Conservation (phyloP, 495 filamentous ascomycete species). For the Clohesyomyces aquaticus region DNA sequence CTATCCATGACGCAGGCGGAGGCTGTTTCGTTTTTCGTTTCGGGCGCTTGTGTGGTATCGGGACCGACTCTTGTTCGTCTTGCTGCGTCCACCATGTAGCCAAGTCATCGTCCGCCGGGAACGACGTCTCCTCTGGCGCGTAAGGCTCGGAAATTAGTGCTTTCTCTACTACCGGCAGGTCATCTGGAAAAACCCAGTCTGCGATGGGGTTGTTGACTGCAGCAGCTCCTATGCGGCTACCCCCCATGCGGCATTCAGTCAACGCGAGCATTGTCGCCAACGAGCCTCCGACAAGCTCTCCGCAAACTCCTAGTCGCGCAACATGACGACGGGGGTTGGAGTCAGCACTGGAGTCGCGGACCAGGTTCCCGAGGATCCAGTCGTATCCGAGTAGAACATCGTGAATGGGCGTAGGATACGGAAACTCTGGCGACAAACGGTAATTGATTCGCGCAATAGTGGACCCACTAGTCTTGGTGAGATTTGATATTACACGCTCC, state of each 20-base stretch:
- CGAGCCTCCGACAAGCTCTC: slow-evolving; percentile 59
- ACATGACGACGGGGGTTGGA: no score
- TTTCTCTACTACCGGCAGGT: slow-evolving; percentile 15
- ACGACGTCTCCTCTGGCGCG: slow-evolving; percentile 27
- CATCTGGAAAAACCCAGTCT: slow-evolving; percentile 49
- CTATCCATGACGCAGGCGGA: slow-evolving; percentile 23
- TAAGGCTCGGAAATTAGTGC: slow-evolving; percentile 18
- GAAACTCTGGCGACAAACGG: slow-evolving; percentile 36
- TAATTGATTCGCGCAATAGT: slow-evolving; percentile 49
- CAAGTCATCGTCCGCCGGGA: slow-evolving; percentile 26
- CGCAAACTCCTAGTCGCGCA: slow-evolving; percentile 53
- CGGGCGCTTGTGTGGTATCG: slow-evolving; percentile 2
- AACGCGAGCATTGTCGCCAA: slow-evolving; percentile 62
- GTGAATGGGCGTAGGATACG: slow-evolving; percentile 51
- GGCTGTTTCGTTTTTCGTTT: slow-evolving; percentile 18
- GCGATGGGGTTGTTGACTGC: slow-evolving; percentile 50
- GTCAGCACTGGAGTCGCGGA: no score
- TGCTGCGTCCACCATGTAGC: slow-evolving; percentile 23
- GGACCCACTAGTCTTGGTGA: slow-evolving; percentile 35
- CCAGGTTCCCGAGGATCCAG: slow-evolving; percentile 49
- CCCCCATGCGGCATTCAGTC: slow-evolving; percentile 56
- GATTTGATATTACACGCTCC: slow-evolving; percentile 20
- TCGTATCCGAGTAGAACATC: slow-evolving; percentile 51
- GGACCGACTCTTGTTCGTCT: slow-evolving; percentile 14
- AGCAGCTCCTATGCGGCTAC: slow-evolving; percentile 46